Percentiles rank a stretch among this genome's conserved stretches.
Evolutionary conservation across 2,329 filamentous ascomycete species (phyloP).

Genomic region (Curvularia sp.): DNA sequence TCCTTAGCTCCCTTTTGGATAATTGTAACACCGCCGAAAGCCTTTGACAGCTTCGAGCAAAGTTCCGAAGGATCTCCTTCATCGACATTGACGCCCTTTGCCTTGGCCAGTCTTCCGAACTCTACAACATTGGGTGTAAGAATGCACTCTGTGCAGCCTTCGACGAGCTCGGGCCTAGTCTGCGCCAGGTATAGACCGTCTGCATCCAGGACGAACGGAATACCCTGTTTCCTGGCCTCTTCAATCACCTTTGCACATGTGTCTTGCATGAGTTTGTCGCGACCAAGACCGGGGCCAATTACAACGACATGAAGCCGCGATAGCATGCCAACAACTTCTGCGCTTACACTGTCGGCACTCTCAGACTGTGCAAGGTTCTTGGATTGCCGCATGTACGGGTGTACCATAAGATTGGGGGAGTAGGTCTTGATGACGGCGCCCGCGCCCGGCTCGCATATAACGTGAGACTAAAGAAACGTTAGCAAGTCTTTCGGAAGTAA

Average conservation of each 20-base stretch:
- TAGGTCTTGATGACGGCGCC: slow-evolving; percentile 92
- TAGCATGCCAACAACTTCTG: slow-evolving; percentile 78
- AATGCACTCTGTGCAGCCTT: slow-evolving; percentile 82
- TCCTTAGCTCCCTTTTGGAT: slow-evolving; percentile 88
- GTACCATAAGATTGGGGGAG: slow-evolving; percentile 98
- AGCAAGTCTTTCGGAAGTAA: slow-evolving; percentile 17
- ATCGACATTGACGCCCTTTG: slow-evolving; percentile 70
- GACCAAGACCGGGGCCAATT: slow-evolving; percentile 88
- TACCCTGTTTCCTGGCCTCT: slow-evolving; percentile 73
- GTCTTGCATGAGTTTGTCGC: slow-evolving; percentile 88
- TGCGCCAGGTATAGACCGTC: slow-evolving; percentile 85
- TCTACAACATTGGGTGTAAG: slow-evolving; percentile 96
- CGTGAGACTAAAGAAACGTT: slow-evolving; percentile 70
- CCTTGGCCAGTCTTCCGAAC: slow-evolving; percentile 81
- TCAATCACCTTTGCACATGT: slow-evolving; percentile 80
- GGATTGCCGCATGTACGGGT: slow-evolving; percentile 89
- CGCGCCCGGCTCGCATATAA: slow-evolving; percentile 92
- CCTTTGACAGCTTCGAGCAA: slow-evolving; percentile 72
- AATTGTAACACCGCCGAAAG: slow-evolving; percentile 86
- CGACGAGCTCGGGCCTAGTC: slow-evolving; percentile 75
- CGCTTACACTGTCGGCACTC: slow-evolving; percentile 68
- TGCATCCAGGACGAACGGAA: slow-evolving; percentile 89
- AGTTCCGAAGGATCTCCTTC: slow-evolving; percentile 63
- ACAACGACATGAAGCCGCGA: slow-evolving; percentile 89
- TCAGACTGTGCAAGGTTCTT: slow-evolving; percentile 64